Conservation (phyloP, 2,329 filamentous ascomycete species). For the Pleomassaria siparia region DNA sequence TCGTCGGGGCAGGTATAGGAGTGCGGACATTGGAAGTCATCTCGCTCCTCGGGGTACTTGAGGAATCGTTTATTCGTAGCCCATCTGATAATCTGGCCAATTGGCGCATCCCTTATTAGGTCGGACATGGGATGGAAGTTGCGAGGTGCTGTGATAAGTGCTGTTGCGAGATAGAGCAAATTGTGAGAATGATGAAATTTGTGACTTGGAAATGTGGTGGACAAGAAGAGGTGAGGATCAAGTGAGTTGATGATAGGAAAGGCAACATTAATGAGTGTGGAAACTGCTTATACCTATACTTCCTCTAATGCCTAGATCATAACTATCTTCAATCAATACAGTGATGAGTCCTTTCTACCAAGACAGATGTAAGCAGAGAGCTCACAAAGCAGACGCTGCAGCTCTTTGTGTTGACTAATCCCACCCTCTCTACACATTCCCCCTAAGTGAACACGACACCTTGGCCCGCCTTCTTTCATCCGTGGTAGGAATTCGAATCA, state of each 20-base stretch:
- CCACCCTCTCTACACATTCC: not conserved
- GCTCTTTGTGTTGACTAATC: not conserved
- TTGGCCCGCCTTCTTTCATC: not conserved
- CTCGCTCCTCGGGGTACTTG: conserved; percentile 61
- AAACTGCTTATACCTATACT: not conserved
- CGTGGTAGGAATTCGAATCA: not conserved
- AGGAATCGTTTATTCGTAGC: conserved; percentile 56
- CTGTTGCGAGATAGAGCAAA: not conserved
- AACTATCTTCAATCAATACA: not conserved
- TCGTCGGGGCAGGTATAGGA: conserved; percentile 37
- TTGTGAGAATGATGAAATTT: not conserved
- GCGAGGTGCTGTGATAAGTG: not conserved
- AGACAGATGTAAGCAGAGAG: not conserved
- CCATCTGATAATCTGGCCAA: conserved; percentile 62
- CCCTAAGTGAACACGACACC: not conserved
- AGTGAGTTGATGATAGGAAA: not conserved
- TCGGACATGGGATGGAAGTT: conserved; percentile 31
- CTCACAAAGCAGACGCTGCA: conserved; percentile 1
- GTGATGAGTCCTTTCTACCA: not conserved
- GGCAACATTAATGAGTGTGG: not conserved
- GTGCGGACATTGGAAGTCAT: conserved; percentile 56
- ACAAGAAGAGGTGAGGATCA: not conserved
- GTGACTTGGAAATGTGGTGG: not conserved
- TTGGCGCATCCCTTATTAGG: conserved; percentile 57
- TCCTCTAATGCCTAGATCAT: not conserved